A percentile compares a stretch with the other conserved stretches of the same genome.
Evolutionary conservation across 192 early-diverging fungal species (phyloP).

Genomic region (Mortierella claussenii): DNA sequence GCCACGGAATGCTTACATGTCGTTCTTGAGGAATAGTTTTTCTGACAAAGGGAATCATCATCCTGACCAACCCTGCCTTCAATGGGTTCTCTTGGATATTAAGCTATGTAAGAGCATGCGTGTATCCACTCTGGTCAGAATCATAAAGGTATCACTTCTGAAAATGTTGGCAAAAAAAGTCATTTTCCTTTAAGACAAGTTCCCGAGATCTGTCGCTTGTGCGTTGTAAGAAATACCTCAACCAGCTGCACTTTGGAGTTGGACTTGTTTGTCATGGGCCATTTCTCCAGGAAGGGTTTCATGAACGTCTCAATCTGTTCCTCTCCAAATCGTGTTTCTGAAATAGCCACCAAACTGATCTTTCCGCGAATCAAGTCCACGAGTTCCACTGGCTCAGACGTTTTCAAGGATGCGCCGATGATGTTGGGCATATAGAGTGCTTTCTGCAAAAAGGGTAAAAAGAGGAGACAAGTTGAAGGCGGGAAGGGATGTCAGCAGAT

Average conservation of each 20-base stretch:
- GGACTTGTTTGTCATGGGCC: conserved; percentile 12
- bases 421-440: conserved; percentile 65
- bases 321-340: conserved; percentile 62
- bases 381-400: conserved; percentile 49
- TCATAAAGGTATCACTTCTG: too few relatives aligned
- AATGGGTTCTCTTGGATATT: conserved; percentile 67
- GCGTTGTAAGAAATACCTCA: conserved; percentile 55
- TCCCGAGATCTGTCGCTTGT: too few relatives aligned
- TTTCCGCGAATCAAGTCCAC: conserved; percentile 56
- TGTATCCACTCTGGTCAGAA: too few relatives aligned
- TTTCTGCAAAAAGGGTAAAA: conserved; percentile 42
- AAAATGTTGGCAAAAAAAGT: too few relatives aligned
- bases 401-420: conserved; percentile 56
- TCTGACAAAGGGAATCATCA: conserved; percentile 61
- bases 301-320: conserved; percentile 61
- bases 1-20: conserved; percentile 38
- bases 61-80: conserved; percentile 57
- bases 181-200: too few relatives aligned
- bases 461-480: neutral
- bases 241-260: conserved; percentile 54
- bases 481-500: neutral
- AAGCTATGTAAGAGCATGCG: conserved; percentile 30
- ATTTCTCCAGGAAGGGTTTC: conserved; percentile 56
- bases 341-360: conserved; percentile 60
- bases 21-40: conserved; percentile 53